Conservation (phyloP, 2,329 filamentous ascomycete species). For the Helicocarpus griseus region DNA sequence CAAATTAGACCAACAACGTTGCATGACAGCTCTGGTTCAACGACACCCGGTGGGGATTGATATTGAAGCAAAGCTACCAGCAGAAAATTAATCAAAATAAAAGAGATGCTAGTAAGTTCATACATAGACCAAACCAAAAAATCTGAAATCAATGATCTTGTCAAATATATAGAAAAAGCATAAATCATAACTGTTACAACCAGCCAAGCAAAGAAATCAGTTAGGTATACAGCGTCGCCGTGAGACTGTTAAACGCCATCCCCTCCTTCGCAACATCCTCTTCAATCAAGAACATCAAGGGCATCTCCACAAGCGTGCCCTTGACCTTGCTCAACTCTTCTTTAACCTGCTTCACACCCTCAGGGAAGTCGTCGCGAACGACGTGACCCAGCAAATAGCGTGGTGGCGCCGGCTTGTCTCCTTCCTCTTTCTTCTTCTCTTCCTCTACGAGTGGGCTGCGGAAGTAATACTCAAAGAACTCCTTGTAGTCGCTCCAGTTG, state of each 20-base stretch:
- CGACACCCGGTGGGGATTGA: no score
- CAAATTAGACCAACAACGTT: no score
- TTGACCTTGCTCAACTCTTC: slow-evolving; percentile 56
- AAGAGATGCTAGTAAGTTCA: no score
- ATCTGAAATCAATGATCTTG: not conserved
- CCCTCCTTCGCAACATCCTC: slow-evolving; percentile 81
- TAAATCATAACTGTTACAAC: not conserved
- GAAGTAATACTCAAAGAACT: slow-evolving; percentile 55
- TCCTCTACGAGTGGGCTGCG: slow-evolving; percentile 24
- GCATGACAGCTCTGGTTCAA: no score
- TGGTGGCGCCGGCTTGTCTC: slow-evolving; percentile 27
- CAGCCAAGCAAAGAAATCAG: not conserved
- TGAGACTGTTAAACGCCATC: slow-evolving; percentile 60
- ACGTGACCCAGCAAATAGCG: slow-evolving; percentile 81
- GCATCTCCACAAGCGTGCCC: slow-evolving; percentile 80
- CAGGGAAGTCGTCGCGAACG: slow-evolving; percentile 64
- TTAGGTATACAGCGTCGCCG: slow-evolving; percentile 62
- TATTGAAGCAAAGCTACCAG: no score
- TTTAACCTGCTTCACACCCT: slow-evolving; percentile 65
- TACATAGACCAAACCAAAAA: no score
- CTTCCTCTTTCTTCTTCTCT: slow-evolving; percentile 33
- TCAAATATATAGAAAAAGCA: not conserved
- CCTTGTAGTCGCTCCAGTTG: slow-evolving; percentile 53
- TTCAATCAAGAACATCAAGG: slow-evolving; percentile 73
- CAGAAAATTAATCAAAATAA: no score